phyloP scores from a whole-genome alignment of 2,329 filamentous ascomycete genomes.

The Aspergillus thermomutatus region DNA sequence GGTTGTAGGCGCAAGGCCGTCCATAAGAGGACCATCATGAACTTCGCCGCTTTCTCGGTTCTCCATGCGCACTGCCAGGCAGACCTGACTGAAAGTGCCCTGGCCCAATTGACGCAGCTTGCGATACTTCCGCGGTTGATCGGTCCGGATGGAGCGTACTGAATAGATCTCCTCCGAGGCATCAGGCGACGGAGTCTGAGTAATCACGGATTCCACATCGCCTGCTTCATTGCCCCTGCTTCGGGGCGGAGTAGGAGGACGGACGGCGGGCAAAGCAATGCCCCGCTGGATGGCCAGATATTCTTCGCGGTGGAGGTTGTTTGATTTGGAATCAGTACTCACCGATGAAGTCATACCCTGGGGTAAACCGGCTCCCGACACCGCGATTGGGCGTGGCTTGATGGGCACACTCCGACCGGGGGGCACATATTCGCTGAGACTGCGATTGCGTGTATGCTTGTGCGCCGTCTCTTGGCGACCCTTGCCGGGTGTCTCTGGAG shows the following conservation, averaged over 20 bases:
- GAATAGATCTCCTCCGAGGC: slow-evolving; percentile 62
- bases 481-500: slow-evolving; percentile 19
- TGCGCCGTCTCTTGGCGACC: slow-evolving; percentile 26
- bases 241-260: slow-evolving; percentile 75
- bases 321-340: slow-evolving; percentile 38
- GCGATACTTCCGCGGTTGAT: slow-evolving; percentile 73
- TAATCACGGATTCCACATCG: slow-evolving; percentile 38
- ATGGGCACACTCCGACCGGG: slow-evolving; percentile 62
- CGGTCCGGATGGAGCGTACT: slow-evolving; percentile 62
- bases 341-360: slow-evolving; percentile 48
- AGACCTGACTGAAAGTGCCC: slow-evolving; percentile 92
- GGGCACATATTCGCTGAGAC: slow-evolving; percentile 83
- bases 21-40: slow-evolving; percentile 5
- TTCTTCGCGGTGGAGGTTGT: slow-evolving; percentile 67
- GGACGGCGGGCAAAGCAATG: slow-evolving; percentile 56
- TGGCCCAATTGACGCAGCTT: slow-evolving; percentile 79
- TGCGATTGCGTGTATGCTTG: slow-evolving; percentile 69
- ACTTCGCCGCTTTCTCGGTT: slow-evolving; percentile 39
- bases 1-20: slow-evolving; percentile 41
- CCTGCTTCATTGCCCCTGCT: slow-evolving; percentile 61
- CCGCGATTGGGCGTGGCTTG: slow-evolving; percentile 67
- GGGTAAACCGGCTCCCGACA: slow-evolving; percentile 58
- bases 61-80: slow-evolving; percentile 80
- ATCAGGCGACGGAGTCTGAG: slow-evolving; percentile 15
- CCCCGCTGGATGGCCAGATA: slow-evolving; percentile 78